Evolutionary conservation across 164 flowering plant genomes (phyloP).

Genomic region (Umbilicus rupestris): DNA sequence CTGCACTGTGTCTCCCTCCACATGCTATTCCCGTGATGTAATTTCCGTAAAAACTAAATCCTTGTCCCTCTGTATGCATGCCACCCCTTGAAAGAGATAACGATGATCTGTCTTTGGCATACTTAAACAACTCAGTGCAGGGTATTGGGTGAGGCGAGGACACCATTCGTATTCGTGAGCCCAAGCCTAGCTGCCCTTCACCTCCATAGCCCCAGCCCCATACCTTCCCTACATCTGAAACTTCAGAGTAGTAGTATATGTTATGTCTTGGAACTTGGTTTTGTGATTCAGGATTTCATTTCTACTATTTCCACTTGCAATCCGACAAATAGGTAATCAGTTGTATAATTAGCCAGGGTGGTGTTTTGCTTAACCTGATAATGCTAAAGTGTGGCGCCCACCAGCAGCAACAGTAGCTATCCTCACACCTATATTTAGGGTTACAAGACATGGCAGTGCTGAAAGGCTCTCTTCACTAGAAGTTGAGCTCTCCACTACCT

Average conservation of each 20-base stretch:
- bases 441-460: conserved; percentile 78
- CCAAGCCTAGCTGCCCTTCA: conserved; percentile 96
- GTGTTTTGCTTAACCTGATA: conserved; percentile 54
- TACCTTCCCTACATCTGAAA: conserved; percentile 95
- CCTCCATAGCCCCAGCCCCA: conserved; percentile 99
- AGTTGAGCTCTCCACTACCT: conserved; percentile 60
- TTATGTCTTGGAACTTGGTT: conserved; percentile 15
- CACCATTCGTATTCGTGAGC: conserved; percentile 88
- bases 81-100: conserved; percentile 39
- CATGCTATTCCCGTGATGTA: conserved; percentile 86
- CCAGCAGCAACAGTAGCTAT: conserved; percentile 86
- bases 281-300: neutral
- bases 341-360: conserved; percentile 3
- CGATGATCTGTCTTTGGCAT: conserved; percentile 44
- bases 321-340: neutral
- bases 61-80: conserved; percentile 43
- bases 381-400: conserved; percentile 87
- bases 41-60: conserved; percentile 61
- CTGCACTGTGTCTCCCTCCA: conserved; percentile 97
- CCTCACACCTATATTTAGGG: conserved; percentile 74
- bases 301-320: neutral
- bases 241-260: conserved; percentile 17
- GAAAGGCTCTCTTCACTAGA: conserved; percentile 68
- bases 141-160: conserved; percentile 94
- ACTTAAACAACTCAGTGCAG: conserved; percentile 54